phyloP scores from a whole-genome alignment of 192 early-diverging fungal genomes.

The Coemansia sp. region DNA sequence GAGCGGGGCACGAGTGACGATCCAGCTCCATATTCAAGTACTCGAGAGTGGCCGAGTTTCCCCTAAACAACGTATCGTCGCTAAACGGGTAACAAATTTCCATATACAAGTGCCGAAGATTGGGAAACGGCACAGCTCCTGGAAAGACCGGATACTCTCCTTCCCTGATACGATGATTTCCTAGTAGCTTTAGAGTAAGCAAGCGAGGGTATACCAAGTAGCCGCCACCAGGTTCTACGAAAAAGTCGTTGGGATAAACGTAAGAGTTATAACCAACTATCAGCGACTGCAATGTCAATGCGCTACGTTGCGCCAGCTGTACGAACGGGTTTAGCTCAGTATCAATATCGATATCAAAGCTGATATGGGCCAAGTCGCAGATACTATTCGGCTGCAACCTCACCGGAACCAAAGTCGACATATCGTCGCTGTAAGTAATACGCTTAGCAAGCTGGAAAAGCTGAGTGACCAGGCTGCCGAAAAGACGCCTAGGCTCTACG shows the following conservation, averaged over 20 bases:
- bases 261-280: neutral
- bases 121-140: neutral
- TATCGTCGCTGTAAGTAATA: neutral
- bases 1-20: neutral
- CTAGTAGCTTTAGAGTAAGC: neutral
- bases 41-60: neutral
- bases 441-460: neutral
- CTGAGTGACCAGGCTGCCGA: neutral
- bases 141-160: too few relatives aligned
- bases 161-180: too few relatives aligned
- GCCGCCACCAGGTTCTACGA: neutral
- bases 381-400: neutral
- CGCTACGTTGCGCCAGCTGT: neutral
- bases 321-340: neutral
- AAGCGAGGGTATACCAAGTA: neutral
- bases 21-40: neutral
- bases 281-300: neutral
- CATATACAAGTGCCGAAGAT: neutral
- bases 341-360: neutral
- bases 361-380: neutral
- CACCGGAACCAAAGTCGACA: neutral
- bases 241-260: too few relatives aligned
- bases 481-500: too few relatives aligned
- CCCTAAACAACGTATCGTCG: conserved; percentile 1
- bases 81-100: neutral